Base-by-base conservation (phyloP, 2,329 filamentous ascomycete species). In the Colletotrichum acutatum region DNA sequence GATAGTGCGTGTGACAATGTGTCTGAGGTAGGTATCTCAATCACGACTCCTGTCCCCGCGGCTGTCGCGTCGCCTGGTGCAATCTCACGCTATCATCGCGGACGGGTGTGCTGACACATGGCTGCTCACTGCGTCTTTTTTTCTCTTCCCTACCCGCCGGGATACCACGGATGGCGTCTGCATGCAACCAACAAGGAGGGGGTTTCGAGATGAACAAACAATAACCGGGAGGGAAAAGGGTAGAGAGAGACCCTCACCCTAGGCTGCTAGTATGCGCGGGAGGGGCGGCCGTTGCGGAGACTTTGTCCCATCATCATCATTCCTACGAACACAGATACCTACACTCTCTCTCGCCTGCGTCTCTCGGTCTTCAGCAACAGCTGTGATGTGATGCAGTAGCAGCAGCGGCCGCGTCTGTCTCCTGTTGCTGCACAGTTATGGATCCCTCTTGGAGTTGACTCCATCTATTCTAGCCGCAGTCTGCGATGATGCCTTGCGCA, bases 131-230 rank as follows among this genome's bases (percentile, higher is more conserved):
- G 16, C 54, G 54, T 30, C 42, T 14, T 57, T 34, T 54, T 42
- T 26, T 24, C 24, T 22, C 34, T 53, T n/a, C 53, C 60, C n/a
- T 53, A 30, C n/a, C 28, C 60, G 61, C 62, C 42, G 68, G 30
- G 53, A 66, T 54, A 24, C 63, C 52, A 54, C 24, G 57, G 56
- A 57, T 67, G 57, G 28, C 30, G 28, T 53, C n/a, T 14, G 62
- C 62, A 70, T 12, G 58, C 49, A 49, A 34, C 49, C 30, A 22
- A 54, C 26, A 65, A 63, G 69, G 49, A 65, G 59, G 59, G 22
- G 42, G 14, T 42, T 63, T 28, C 24, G 58, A 59, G 59, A 54
- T 28, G 37, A 67, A 14, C 5, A 37, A 19, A 11, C 24, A 24
- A 59, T 53, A 30, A 4, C 28, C 30, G 60, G 62, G 60, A 64